Base-by-base conservation (phyloP, 192 early-diverging fungal species). In the Geosiphon pyriformis region DNA sequence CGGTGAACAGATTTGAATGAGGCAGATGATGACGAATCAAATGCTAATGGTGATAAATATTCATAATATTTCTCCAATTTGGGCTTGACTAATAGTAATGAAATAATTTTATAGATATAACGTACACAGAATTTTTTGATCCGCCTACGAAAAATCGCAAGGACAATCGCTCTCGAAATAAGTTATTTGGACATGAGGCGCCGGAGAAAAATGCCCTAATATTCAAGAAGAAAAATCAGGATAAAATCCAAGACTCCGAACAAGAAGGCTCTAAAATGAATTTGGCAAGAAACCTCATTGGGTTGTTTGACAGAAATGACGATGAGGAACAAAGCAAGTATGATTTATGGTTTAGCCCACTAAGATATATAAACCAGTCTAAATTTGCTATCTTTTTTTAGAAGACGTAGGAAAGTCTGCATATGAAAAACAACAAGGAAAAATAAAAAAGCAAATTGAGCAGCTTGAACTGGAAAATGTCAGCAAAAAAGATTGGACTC, bases 391-490 rank as follows among this genome's bases (percentile, higher is more conserved):
- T 23, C 71, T 67, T 61, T 11, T 37, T 57, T 46, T 46, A 18
- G 25, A 30, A 22, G 26, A 68, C 71, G 70, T 69, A 34, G 61
- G 30, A 26, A 49, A 85, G 65, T 94, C 95, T 26, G 81, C 84
- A n/a, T 90, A 90, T 64, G 87, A 99, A 76, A 86, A 80, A 61
- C 82, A 87, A 70, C 91, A 94, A 57, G 78, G 81, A 29, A 76
- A 78, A 63, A 67, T 95, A 1, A 76, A 81, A 52, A 76, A 80
- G 25, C 82, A 89, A 68, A 98, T 98, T 64, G 76, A 83, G 17
- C 78, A 81, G 62, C 81, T 96, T n/a, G 96, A 99, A 70, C 77
- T 82, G 49, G 94, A 96, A 71, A 90, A 90, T 7, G 76, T 98
- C 8, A 85, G 81, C 26, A 78, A 77, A 17, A 92, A 91, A 74